These are phyloP conservation scores for Larix kaempferi DNA, from an alignment of 75 land plant genomes.

Conservation along the genomic window DNA sequence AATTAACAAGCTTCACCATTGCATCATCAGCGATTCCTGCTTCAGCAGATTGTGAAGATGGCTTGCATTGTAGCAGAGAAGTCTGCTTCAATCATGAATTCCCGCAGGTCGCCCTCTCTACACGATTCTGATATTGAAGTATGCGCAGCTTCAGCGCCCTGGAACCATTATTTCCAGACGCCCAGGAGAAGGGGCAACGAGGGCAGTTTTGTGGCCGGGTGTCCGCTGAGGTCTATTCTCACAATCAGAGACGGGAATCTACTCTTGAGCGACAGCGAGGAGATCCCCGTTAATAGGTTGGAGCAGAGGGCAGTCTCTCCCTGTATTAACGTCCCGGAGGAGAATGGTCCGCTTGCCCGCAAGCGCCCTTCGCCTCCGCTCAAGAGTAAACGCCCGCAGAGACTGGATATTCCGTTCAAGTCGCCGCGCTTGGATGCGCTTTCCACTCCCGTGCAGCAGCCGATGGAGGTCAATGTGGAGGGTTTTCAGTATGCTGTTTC, in stretches of 20 bases:
- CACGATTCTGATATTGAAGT: too few species aligned
- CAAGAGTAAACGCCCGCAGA: slow-evolving; percentile 78
- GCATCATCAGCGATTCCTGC: too few species aligned
- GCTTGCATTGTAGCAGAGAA: too few species aligned
- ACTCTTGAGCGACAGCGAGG: neutral
- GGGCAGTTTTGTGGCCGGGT: neutral
- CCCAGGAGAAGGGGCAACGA: neutral
- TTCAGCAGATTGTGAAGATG: too few species aligned
- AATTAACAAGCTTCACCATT: too few species aligned
- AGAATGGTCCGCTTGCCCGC: too few species aligned
- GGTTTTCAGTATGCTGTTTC: slow-evolving; percentile 35
- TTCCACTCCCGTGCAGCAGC: slow-evolving; percentile 1
- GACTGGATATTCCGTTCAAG: slow-evolving; percentile 49
- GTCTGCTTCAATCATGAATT: too few species aligned
- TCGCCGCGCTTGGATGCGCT: neutral
- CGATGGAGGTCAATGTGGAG: slow-evolving; percentile 22
- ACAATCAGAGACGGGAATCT: neutral
- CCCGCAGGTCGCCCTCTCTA: too few species aligned
- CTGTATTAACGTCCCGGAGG: neutral
- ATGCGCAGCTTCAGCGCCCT: too few species aligned
- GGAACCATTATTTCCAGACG: too few species aligned
- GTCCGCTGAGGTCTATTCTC: neutral
- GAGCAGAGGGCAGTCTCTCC: neutral
- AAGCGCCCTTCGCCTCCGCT: slow-evolving; percentile 10
- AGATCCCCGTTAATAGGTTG: too few species aligned